Evolutionary conservation across 2,329 filamentous ascomycete genomes (phyloP).

Genomic region (Calonectria pteridis): DNA sequence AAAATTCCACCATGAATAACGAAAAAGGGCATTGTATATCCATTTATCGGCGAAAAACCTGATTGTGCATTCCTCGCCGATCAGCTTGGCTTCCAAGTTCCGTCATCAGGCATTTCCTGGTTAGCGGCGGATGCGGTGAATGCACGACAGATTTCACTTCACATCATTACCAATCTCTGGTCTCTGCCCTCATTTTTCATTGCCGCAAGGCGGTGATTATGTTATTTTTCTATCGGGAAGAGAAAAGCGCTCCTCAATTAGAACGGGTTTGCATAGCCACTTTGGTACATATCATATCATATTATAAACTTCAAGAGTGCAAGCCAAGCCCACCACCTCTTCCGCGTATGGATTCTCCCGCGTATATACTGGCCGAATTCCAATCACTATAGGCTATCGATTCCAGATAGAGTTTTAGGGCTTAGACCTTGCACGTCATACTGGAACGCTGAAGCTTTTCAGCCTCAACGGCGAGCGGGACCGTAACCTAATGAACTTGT

Average conservation of each 20-base stretch:
- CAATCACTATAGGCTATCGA: background rate
- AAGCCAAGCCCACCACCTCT: background rate
- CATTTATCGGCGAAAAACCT: background rate
- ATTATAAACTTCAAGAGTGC: background rate
- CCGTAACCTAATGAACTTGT: background rate
- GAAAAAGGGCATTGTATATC: background rate
- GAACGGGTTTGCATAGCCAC: background rate
- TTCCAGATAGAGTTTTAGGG: background rate
- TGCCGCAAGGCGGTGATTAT: background rate
- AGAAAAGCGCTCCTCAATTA: no score
- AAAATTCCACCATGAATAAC: background rate
- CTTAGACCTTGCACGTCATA: background rate
- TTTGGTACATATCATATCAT: background rate
- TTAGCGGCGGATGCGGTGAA: no score
- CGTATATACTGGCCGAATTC: background rate
- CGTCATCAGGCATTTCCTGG: no score
- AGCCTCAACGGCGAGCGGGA: background rate
- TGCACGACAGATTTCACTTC: no score
- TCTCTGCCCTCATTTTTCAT: no score
- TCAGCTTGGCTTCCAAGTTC: no score
- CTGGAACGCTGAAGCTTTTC: background rate
- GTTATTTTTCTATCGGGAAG: accelerated
- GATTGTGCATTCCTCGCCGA: background rate
- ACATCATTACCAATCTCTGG: no score
- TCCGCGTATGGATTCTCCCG: no score